Evolutionary conservation across 768 basidiomycete genomes (phyloP).

Genomic region (Lentinula aciculospora): DNA sequence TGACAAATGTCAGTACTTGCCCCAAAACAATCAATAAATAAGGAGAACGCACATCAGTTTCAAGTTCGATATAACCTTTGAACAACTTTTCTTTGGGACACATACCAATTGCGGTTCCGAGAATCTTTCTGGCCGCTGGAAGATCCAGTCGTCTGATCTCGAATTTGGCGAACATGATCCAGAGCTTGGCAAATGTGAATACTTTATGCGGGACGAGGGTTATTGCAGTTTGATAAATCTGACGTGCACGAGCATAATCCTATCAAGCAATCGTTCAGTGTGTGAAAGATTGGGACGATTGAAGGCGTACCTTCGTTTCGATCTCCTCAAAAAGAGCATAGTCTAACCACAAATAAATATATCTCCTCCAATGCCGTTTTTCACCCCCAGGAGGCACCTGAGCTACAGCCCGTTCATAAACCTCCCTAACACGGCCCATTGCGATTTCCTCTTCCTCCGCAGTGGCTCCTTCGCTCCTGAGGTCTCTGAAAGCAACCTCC

Average conservation of each 20-base stretch:
- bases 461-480: conserved; percentile 51
- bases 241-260: conserved; percentile 82
- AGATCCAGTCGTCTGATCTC: conserved; percentile 84
- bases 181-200: conserved; percentile 97
- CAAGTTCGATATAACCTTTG: conserved; percentile 93
- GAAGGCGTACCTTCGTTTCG: conserved; percentile 70
- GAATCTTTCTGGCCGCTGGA: conserved; percentile 77
- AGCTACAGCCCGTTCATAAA: conserved; percentile 93
- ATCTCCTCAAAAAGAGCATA: conserved; percentile 98
- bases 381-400: conserved; percentile 93
- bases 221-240: conserved; percentile 89
- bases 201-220: conserved; percentile 90
- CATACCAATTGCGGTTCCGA: conserved; percentile 91
- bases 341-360: conserved; percentile 90
- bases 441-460: conserved; percentile 64
- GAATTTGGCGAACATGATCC: conserved; percentile 90
- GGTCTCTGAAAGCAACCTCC: conserved; percentile 75
- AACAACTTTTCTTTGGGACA: conserved; percentile 94
- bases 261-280: conserved; percentile 21
- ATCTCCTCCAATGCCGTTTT: conserved; percentile 88
- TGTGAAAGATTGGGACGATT: background rate
- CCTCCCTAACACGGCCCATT: conserved; percentile 71
- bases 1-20: background rate
- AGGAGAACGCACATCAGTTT: conserved; percentile 66
- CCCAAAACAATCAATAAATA: background rate